Evolutionary conservation across 1,139 yeast genomes (phyloP).

Genomic region (Schwanniomyces etchellsii): DNA sequence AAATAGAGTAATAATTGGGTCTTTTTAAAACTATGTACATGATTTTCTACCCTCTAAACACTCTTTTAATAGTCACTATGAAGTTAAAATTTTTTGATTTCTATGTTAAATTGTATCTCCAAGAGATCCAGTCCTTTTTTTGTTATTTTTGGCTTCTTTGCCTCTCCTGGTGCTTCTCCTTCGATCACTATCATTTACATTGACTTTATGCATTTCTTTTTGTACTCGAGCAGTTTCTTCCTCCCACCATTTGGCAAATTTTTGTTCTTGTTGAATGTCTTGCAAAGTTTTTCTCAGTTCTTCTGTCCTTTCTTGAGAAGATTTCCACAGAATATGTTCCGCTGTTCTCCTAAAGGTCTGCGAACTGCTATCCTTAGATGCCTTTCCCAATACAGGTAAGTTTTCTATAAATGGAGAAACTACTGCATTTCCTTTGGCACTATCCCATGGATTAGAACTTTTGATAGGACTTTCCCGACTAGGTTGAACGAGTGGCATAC

Average conservation of each 20-base stretch:
- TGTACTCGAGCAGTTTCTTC: conserved; percentile 63
- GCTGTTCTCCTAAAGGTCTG: neutral
- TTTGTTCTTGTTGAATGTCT: conserved; percentile 75
- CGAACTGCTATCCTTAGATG: neutral
- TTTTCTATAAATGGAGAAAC: neutral
- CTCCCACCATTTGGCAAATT: conserved; percentile 80
- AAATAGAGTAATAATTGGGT: too few species aligned
- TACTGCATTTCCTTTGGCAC: neutral
- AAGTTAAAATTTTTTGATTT: neutral
- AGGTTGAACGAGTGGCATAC: neutral
- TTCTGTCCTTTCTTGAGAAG: conserved; percentile 20
- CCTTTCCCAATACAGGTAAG: conserved; percentile 1
- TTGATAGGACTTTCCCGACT: neutral
- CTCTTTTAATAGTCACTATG: too few species aligned
- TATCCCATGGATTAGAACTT: neutral
- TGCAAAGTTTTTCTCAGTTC: conserved; percentile 41
- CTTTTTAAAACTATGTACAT: too few species aligned
- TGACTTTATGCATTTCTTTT: conserved; percentile 25
- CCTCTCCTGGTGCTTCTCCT: conserved; percentile 3
- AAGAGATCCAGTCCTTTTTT: conserved; percentile 1
- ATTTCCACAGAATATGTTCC: conserved; percentile 1
- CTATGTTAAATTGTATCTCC: neutral
- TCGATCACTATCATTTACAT: conserved; percentile 2
- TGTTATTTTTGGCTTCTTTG: neutral
- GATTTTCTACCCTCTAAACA: too few species aligned